These are phyloP conservation scores for Colletotrichum camelliae DNA, from an alignment of 2,329 filamentous ascomycete genomes.

Conservation along the genomic window DNA sequence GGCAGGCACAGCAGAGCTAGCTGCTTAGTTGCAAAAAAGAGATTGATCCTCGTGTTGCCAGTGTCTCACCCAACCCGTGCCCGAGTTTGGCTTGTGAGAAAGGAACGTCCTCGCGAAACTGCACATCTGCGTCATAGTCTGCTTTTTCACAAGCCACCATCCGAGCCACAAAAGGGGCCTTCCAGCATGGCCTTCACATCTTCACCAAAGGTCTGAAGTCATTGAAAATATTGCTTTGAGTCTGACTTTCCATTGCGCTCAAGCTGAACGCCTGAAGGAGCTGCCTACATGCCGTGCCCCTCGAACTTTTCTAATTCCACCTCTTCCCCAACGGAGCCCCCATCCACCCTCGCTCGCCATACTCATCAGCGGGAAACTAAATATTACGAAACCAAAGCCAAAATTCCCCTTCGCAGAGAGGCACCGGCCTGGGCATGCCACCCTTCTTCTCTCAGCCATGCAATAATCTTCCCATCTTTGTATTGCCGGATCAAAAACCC, in stretches of 20 bases:
- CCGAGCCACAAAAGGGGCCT: neutral
- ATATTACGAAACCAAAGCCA: slow-evolving; percentile 18
- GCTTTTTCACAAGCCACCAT: neutral
- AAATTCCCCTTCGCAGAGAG: slow-evolving; percentile 8
- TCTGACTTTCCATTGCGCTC: slow-evolving; percentile 14
- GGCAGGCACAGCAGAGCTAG: neutral
- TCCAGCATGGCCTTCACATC: neutral
- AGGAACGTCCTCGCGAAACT: neutral
- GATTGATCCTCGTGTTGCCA: neutral
- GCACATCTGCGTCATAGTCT: neutral
- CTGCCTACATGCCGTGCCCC: slow-evolving; percentile 13
- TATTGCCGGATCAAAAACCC: slow-evolving; percentile 21
- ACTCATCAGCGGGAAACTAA: slow-evolving; percentile 15
- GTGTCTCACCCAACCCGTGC: neutral
- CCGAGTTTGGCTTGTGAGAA: neutral
- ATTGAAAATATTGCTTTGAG: neutral
- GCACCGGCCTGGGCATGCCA: slow-evolving; percentile 4
- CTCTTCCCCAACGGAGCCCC: neutral
- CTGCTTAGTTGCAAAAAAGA: neutral
- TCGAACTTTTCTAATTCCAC: neutral
- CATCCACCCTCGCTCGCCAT: neutral
- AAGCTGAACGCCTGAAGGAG: slow-evolving; percentile 7
- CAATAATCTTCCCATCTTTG: slow-evolving; percentile 21
- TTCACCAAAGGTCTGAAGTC: neutral
- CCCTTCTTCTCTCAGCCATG: slow-evolving; percentile 10